Evolutionary conservation across 768 basidiomycete genomes (phyloP).

Genomic region (Boletus coccyginus): DNA sequence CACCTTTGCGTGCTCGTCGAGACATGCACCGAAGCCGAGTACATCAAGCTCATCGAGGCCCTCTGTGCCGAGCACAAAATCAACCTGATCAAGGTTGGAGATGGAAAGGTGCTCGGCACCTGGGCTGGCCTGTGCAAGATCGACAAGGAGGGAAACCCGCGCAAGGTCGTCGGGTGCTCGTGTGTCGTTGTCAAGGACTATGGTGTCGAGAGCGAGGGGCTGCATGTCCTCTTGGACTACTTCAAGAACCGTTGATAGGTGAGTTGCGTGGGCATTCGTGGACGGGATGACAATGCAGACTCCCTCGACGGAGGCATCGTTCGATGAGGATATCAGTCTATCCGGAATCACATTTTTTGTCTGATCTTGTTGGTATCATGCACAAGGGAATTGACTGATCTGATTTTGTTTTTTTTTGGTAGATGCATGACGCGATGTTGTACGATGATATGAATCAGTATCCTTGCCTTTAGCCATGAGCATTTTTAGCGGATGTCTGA

Average conservation of each 20-base stretch:
- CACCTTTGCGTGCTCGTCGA: conserved; percentile 99
- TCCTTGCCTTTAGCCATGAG: background rate
- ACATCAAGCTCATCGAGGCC: conserved; percentile 99
- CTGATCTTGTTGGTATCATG: conserved; percentile 44
- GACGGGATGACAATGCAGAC: conserved; percentile 81
- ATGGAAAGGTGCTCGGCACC: conserved; percentile 95
- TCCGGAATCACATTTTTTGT: conserved; percentile 40
- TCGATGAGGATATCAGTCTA: conserved; percentile 54
- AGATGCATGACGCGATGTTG: conserved; percentile 10
- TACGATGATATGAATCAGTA: conserved; percentile 5
- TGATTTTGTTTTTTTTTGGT: background rate
- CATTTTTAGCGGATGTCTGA: too few species aligned
- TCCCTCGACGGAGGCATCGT: conserved; percentile 82
- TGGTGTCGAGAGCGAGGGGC: conserved; percentile 91
- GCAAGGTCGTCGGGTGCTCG: conserved; percentile 91
- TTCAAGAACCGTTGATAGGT: conserved; percentile 85
- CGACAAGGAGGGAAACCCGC: conserved; percentile 96
- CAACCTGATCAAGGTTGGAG: conserved; percentile 98
- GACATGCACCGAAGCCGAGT: conserved; percentile 98
- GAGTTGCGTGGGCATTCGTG: conserved; percentile 18
- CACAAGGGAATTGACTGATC: conserved; percentile 9
- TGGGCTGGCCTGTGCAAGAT: conserved; percentile 99
- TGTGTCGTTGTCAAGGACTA: conserved; percentile 99
- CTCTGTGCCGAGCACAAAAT: conserved; percentile 99
- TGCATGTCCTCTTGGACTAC: conserved; percentile 92